phyloP scores from a whole-genome alignment of 192 early-diverging fungal species.

The Pilaira anomala region DNA sequence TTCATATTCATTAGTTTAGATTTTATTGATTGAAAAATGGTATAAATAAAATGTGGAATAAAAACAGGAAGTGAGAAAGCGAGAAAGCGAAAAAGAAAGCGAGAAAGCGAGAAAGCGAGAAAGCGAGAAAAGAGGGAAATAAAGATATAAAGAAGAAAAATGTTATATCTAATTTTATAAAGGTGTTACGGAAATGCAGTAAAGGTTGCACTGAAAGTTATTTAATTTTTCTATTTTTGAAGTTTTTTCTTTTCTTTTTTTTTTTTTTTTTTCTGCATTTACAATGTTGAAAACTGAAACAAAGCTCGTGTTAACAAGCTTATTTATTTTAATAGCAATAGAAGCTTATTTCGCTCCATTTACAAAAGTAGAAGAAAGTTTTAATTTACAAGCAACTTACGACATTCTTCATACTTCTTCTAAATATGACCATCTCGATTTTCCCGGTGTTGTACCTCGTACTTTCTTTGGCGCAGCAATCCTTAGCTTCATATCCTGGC shows the following conservation, averaged over 20 bases:
- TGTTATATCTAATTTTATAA: not conserved
- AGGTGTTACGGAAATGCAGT: not conserved
- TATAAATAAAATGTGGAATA: not conserved
- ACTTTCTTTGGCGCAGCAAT: conserved; percentile 84
- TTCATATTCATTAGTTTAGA: conserved; percentile 11
- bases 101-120: conserved; percentile 4
- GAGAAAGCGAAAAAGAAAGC: not conserved
- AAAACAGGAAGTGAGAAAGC: not conserved
- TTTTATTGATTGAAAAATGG: conserved; percentile 8
- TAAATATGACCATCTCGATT: conserved; percentile 82
- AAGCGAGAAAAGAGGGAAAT: conserved; percentile 1
- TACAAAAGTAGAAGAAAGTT: conserved; percentile 98
- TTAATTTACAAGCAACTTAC: conserved; percentile 91
- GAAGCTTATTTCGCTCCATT: conserved; percentile 59
- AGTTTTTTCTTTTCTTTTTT: conserved; percentile 4
- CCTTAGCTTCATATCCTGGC: conserved; percentile 45
- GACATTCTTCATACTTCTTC: conserved; percentile 67
- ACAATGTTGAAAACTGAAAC: too few species aligned
- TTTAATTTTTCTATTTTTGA: conserved; percentile 1
- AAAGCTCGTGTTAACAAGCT: conserved; percentile 18
- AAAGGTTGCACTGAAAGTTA: not conserved
- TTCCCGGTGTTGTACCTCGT: conserved; percentile 94
- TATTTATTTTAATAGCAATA: conserved; percentile 27
- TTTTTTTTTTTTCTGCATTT: not conserved
- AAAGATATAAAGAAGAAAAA: too few species aligned